Conservation (phyloP, 345 rosid species). For the Nasturtium officinale region DNA sequence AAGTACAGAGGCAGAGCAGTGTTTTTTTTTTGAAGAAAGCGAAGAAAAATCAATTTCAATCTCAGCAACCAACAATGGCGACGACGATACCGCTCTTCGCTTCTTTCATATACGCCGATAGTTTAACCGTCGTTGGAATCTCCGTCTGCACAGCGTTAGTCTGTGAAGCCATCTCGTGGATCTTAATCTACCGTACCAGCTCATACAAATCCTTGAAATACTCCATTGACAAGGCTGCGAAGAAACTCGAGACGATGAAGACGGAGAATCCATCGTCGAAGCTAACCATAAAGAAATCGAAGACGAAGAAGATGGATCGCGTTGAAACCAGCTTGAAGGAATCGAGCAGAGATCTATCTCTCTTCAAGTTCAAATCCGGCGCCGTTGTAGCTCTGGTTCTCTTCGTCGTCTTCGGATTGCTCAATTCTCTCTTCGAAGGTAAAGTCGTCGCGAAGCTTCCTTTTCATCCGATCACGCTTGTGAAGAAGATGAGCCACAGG, state of each 20-base stretch:
- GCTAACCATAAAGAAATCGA: slow-evolving; percentile 67
- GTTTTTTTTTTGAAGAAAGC: slow-evolving; percentile 9
- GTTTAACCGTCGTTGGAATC: slow-evolving; percentile 84
- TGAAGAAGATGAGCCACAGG: slow-evolving; percentile 92
- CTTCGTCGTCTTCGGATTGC: slow-evolving; percentile 83
- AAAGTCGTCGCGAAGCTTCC: slow-evolving; percentile 94
- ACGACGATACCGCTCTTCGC: slow-evolving; percentile 55
- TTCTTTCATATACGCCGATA: slow-evolving; percentile 76
- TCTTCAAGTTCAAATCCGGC: slow-evolving; percentile 99
- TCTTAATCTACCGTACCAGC: slow-evolving; percentile 92
- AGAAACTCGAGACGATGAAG: slow-evolving; percentile 93
- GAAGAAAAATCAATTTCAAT: background rate
- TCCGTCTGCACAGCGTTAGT: slow-evolving; percentile 89
- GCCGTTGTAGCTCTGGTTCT: slow-evolving; percentile 94
- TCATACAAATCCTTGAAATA: slow-evolving; percentile 90
- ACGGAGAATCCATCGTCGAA: slow-evolving; percentile 58
- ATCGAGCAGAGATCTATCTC: slow-evolving; percentile 89
- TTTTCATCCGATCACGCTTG: slow-evolving; percentile 71
- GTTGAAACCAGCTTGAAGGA: slow-evolving; percentile 91
- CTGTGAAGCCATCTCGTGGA: slow-evolving; percentile 96
- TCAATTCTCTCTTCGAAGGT: slow-evolving; percentile 92
- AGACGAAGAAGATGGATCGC: slow-evolving; percentile 95
- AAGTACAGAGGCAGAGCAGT: background rate
- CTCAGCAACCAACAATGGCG: slow-evolving; percentile 42
- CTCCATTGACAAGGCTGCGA: slow-evolving; percentile 93